Percentiles rank a stretch among this genome's conserved stretches.
phyloP scores from a whole-genome alignment of 2,329 filamentous ascomycete species.

The Remersonia thermophila region DNA sequence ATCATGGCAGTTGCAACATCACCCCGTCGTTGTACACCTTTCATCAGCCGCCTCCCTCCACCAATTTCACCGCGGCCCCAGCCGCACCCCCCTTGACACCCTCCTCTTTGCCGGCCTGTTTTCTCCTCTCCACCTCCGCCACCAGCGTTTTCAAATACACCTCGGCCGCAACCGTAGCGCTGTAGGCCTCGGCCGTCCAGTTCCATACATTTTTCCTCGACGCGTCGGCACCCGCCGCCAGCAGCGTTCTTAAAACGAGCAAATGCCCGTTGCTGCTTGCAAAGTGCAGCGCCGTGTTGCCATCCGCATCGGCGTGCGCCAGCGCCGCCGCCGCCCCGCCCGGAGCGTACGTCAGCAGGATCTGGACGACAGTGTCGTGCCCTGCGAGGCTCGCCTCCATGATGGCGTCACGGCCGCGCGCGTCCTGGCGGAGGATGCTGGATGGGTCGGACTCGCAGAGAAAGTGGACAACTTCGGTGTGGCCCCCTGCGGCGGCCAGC shows the following conservation, averaged over 20 bases:
- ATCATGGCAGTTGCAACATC: no score
- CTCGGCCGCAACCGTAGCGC: slow-evolving; percentile 69
- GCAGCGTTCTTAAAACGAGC: slow-evolving; percentile 61
- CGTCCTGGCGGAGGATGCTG: slow-evolving; percentile 53
- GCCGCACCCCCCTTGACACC: slow-evolving; percentile 7
- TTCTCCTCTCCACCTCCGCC: slow-evolving; percentile 45
- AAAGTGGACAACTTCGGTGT: slow-evolving; percentile 61
- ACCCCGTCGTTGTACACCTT: no score
- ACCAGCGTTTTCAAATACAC: slow-evolving; percentile 72
- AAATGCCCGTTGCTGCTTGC: slow-evolving; percentile 72
- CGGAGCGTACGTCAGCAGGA: slow-evolving; percentile 49
- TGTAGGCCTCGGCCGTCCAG: slow-evolving; percentile 78
- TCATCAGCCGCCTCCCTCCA: no score
- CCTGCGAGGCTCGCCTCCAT: slow-evolving; percentile 51
- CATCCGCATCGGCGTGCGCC: slow-evolving; percentile 50
- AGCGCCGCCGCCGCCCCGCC: slow-evolving; percentile 42
- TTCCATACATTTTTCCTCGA: slow-evolving; percentile 60
- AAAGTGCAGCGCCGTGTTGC: slow-evolving; percentile 82
- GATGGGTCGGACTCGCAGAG: slow-evolving; percentile 52
- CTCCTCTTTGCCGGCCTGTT: slow-evolving; percentile 12
- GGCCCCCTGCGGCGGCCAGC: slow-evolving; percentile 57
- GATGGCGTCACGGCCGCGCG: slow-evolving; percentile 57
- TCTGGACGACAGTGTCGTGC: slow-evolving; percentile 52
- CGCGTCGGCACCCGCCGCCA: slow-evolving; percentile 67
- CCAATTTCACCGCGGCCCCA: no score